Base-by-base conservation (phyloP, 2,329 filamentous ascomycete genomes). In the Xylaria sp. region DNA sequence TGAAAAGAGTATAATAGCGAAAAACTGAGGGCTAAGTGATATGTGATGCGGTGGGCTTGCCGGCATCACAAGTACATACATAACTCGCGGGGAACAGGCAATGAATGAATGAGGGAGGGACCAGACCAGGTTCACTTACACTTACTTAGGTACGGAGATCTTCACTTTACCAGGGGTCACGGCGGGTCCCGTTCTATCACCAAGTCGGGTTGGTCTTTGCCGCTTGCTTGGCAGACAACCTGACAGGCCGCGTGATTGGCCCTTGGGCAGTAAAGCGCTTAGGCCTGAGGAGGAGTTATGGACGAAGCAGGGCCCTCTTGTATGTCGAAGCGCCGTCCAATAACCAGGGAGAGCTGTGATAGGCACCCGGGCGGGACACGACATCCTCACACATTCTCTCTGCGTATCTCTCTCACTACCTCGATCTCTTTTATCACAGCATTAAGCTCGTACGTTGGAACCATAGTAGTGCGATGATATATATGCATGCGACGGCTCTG, bases 311-410 rank as follows among this genome's bases (percentile, higher is more conserved):
- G 65, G 73, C 69, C 63, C 61, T 58, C 37, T 12, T 5, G 23
- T 23, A 72, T 71, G 44, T 72, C 69, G 71, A 77, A 76, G 73
- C 75, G 75, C 75, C 75, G 61, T 68, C 70, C 70, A 69, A 74
- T 69, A 18, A 62, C 60, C 67, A 42, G 32, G 66, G 35, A 32
- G 57, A 40, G 32, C 29, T 23, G 57, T 47, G 58, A 53, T 44
- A 29, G 55, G 29, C 63, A 61, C 21, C 35, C 21, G 48, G 48
- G 54, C 37, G 61, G 54, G 23, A 65, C 65, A 50, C 54, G 60
- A 37, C 29, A 60, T 29, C 53, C 65, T 60, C 61, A 29, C 48
- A 51, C 13, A 27, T 42, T 47, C 9, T 44, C 18, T 4, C 16
- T 44, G 13, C n/a, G 13, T 44, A 18, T 18, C 18, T 25, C 42